Base-by-base conservation (phyloP, 352 stramenopile genomes). In the Globisporangium emineosum region DNA sequence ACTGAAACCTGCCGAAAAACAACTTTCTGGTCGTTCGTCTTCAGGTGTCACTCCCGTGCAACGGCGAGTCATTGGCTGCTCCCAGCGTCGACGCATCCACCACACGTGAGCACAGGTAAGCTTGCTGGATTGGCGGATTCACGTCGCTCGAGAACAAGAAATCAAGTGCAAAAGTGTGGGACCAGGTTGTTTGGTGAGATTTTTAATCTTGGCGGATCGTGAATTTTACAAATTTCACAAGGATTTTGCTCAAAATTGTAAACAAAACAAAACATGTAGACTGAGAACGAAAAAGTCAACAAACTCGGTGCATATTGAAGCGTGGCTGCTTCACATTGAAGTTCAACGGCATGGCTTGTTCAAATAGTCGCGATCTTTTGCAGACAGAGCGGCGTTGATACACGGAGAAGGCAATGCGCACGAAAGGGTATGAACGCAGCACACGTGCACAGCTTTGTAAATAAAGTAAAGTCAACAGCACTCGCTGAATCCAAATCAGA, bases 21-120 rank as follows among this genome's bases (percentile, higher is more conserved):
- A 42, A 42, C 13, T 8, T 21, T 21, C 40, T 8, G n/a, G 13
- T 47, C 40, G 50, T 56, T 64, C 25, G 45, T 57, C 54, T 60
- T 23, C 52, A 43, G 29, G 17, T 58, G 52, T 58, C 50, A 56
- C 27, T 35, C 50, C 0, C 27, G n/a, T 5, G 19, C 27, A 19
- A 13, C 6, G 50, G 17, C 50, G 15, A 21, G 13, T 12, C 50
- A 56, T 56, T 56, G 50, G 50, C 50, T 56, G 50, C 7, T 35
- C 50, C 6, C 17, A 2, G 3, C 15, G 7, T 54, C 50, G 50
- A 56, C 50, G 50, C 50, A 35, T 23, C 21, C n/a, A n/a, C n/a
- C n/a, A n/a, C n/a, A 12, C 17, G 17, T 47, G 40, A 47, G 40
- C 7, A 6, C 2, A 45, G 40, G 15, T 10, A 10, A 40, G 9